Evolutionary conservation across 108 stramenopile genomes (phyloP), one percentile per base, ranked within the genome.

Genomic region (Bacterosira constricta): DNA sequence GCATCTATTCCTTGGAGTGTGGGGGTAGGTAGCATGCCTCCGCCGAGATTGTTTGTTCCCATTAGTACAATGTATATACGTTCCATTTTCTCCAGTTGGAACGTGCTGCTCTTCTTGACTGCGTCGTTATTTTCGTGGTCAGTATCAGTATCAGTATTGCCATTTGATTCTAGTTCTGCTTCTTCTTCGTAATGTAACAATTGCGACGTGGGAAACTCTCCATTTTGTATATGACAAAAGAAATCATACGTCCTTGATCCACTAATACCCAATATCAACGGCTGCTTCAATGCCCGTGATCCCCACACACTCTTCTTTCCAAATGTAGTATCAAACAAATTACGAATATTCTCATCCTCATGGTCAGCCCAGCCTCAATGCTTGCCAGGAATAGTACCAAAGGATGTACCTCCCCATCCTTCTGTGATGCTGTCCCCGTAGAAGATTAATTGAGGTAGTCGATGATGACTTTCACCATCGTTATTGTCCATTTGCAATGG

Each of bases 1-100:
- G 80, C 80, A 53, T 72, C 75, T 47, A 81, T 75, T 8, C 80
- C 80, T 12, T 29, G n/a, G 8, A 71, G 47, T 11, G 80, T 77
- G 26, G 53, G 38, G 8, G 54, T 34, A 12, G 80, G 80, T 12
- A 63, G 42, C 75, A 76, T 76, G 20, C 84, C 84, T 13, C 30
- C 50, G 12, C 84, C 84, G 25, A 85, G 79, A 58, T 85, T 85
- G 63, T 85, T 85, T 4, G 84, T 85, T 25, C 84, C 84, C 18
- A 85, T 83, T 12, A 83, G 49, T 5, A 85, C 68, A 0, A 85
- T 55, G 36, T 81, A 65, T 27, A 75, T 76, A 20, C 75, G 50
- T 27, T 69, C 67, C 53, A 76, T 27, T 17, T 41, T 34, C 37
- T 56, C 26, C 6, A 59, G 30, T 21, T 38, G 26, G 30, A 70